Conservation (phyloP, 2,329 filamentous ascomycete species). For the Dactylonectria macrodidyma region DNA sequence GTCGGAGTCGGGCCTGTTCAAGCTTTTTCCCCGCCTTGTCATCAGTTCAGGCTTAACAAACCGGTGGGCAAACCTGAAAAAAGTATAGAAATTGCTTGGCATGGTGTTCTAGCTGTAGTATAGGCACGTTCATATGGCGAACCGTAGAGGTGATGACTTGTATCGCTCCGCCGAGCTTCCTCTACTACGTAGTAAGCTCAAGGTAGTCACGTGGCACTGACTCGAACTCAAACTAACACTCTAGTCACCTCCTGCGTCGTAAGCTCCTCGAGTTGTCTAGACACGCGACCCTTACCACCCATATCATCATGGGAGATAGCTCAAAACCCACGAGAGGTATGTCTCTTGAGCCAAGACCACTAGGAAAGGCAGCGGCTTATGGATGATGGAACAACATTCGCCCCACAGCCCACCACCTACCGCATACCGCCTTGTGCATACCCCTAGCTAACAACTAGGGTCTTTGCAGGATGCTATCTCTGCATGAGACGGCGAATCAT, state of each 20-base stretch:
- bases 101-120: too few species aligned
- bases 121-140: too few species aligned
- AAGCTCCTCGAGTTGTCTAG: neutral
- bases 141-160: too few species aligned
- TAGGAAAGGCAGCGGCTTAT: neutral
- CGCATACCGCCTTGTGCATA: neutral
- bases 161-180: too few species aligned
- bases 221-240: neutral
- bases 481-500: neutral
- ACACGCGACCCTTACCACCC: neutral
- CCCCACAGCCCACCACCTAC: neutral
- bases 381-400: neutral
- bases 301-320: neutral
- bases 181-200: too few species aligned
- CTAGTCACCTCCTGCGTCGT: neutral
- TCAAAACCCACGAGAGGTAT: neutral
- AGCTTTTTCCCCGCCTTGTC: conserved; percentile 19
- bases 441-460: neutral
- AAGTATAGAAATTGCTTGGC: too few species aligned
- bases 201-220: neutral
- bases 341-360: neutral
- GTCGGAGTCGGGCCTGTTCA: conserved; percentile 11
- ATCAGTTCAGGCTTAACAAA: conserved; percentile 12
- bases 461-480: neutral
- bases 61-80: neutral